Base-by-base conservation (phyloP, 805 yeast genomes). In the Maudiozyma bulderi region DNA sequence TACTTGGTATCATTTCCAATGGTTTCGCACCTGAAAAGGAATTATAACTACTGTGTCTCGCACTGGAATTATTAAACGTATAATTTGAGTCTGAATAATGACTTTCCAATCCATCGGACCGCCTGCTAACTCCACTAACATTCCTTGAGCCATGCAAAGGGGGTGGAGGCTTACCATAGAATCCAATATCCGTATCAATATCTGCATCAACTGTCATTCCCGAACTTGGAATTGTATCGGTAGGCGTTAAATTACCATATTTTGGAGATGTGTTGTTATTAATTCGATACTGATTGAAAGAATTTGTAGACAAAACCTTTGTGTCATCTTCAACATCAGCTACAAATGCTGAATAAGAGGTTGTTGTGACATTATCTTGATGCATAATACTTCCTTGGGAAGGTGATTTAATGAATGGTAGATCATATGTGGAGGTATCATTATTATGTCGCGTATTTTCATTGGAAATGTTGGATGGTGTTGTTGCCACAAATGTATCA, bases 11-110 rank as follows among this genome's bases (percentile, higher is more conserved):
- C 15, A 59, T 48, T 10, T 62, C 61, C 31, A 64, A 51, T 6
- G 68, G 70, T 38, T 57, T 62, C 28, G 61, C 65, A 26, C 69
- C 69, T 9, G 58, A 44, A 7, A 65, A 44, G 1, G 67, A 63
- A 44, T 60, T 63, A 42, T 59, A 64, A 47, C 68, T 65, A 20
- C 64, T 59, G 28, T 62, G 65, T 43, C 67, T 55, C 3, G 61
- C 57, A 29, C 53, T 54, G 7, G 61, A 59, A 31, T 63, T 62
- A 48, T 64, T 65, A 47, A 65, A 64, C 1, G 68, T 62, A 46
- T 65, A 65, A 48, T 61, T 63, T 11, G 67, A 56, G 47, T 61
- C 65, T 8, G 69, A 61, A 49, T 65, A 65, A 31, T 54, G 56
- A 35, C 68, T 62, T 31, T 60, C 67, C 1, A 64, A 51, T 40